Conservation (phyloP, 345 rosid species). For the Angophora floribunda region DNA sequence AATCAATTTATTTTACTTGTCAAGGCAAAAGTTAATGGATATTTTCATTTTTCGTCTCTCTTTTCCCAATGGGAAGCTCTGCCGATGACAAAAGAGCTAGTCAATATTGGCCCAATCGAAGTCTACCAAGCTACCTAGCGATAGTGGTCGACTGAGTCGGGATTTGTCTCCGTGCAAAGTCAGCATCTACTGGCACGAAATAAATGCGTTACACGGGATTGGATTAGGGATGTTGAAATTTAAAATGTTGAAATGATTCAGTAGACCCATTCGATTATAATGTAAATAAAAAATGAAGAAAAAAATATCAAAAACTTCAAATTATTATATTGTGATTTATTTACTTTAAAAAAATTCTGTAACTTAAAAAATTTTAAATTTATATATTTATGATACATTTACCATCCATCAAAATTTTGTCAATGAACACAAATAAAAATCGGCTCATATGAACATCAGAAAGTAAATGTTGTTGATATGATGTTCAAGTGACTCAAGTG, state of each 20-base stretch:
- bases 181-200: not conserved
- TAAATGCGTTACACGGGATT: not conserved
- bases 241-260: not conserved
- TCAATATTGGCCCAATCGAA: not conserved
- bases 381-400: too few species aligned
- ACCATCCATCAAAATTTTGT: too few species aligned
- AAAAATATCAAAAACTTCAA: too few species aligned
- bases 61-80: not conserved
- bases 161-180: not conserved
- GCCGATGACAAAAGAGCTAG: not conserved
- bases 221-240: not conserved
- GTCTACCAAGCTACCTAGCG: not conserved
- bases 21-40: not conserved
- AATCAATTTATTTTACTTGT: not conserved
- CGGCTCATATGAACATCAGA: too few species aligned
- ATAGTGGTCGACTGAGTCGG: fast-evolving
- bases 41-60: not conserved
- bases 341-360: too few species aligned
- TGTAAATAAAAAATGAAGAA: not conserved
- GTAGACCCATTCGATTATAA: not conserved
- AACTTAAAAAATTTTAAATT: too few species aligned
- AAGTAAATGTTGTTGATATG: too few species aligned
- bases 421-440: too few species aligned
- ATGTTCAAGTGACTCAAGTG: too few species aligned
- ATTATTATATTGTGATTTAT: too few species aligned